Evolutionary conservation across 2,329 filamentous ascomycete species (phyloP), one percentile per base, ranked within the genome.

Genomic region (Paecilomyces fulvus): DNA sequence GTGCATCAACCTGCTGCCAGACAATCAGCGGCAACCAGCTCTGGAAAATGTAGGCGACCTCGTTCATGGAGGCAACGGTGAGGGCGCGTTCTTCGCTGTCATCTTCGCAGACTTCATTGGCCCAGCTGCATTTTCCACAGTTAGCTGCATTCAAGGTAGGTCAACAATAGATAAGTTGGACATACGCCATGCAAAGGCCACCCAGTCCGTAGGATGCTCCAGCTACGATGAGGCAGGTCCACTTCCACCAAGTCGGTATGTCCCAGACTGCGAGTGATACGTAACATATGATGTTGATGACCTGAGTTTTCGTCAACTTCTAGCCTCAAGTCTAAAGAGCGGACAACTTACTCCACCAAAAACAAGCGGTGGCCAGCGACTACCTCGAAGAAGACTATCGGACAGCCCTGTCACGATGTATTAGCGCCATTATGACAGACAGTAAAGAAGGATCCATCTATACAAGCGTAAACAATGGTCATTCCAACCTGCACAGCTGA

Each of bases 41-140:
- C 63, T 88, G 84, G 49, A 89, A 69, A 1, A 87, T 83, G 59
- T 88, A 87, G 0, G 84, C 85, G 73, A 88, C 79, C 65, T 86
- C 80, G 59, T 88, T 88, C 83, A 88, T 88, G n/a, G 77, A 72
- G 0, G 77, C 85, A 0, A 85, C 79, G 0, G 88, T 83, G 3
- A 89, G 73, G 0, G 86, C 84, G 12, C 85, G 75, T 71, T 88
- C 85, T 67, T 89, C 85, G 56, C 84, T 82, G 51, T 85, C 78
- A 3, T 70, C 70, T 3, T 75, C 72, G 59, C 80, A 83, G 25
- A 82, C 80, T 59, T 83, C 80, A 55, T 82, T 77, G 0, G 78
- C 76, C 79, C 79, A 82, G 12, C 73, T 76, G 14, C 48, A 31
- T 23, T 9, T 30, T 30, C 7, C n/a, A 10, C 31, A 2, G 23